Conservation (phyloP, 192 early-diverging fungal species). For the Coemansia sp. region DNA sequence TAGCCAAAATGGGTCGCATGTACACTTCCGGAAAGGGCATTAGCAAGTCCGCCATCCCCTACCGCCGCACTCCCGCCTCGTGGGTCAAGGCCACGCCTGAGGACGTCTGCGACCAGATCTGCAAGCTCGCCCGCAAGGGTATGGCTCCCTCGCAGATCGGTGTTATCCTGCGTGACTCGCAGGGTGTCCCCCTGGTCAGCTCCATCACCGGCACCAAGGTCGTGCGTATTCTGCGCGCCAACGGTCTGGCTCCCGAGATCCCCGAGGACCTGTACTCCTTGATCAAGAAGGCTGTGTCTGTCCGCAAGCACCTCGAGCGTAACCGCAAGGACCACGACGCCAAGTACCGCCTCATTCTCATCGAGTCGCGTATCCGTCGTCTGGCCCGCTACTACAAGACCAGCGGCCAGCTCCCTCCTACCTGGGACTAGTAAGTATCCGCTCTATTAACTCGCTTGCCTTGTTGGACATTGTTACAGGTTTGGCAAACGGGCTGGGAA, state of each 20-base stretch:
- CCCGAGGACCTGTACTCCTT: conserved; percentile 99
- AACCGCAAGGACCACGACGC: conserved; percentile 98
- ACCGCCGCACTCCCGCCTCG: conserved; percentile 94
- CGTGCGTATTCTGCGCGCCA: conserved; percentile 97
- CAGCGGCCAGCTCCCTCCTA: conserved; percentile 91
- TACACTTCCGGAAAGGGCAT: conserved; percentile 71
- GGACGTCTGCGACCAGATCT: conserved; percentile 97
- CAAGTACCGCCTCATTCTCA: conserved; percentile 99
- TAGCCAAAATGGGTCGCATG: conserved; percentile 86
- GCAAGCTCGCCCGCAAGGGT: conserved; percentile 99
- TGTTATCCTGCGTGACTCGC: conserved; percentile 94
- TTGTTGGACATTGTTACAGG: conserved; percentile 41
- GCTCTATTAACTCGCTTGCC: conserved; percentile 9
- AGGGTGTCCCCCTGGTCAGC: conserved; percentile 97
- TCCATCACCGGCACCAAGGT: conserved; percentile 99
- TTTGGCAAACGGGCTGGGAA: conserved; percentile 27
- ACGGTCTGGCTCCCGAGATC: conserved; percentile 93
- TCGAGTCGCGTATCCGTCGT: conserved; percentile 98
- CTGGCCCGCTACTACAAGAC: conserved; percentile 99
- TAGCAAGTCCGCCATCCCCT: conserved; percentile 43
- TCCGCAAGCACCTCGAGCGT: conserved; percentile 99
- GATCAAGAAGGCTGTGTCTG: conserved; percentile 99
- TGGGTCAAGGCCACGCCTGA: conserved; percentile 98
- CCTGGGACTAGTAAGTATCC: conserved; percentile 97
- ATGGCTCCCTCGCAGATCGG: conserved; percentile 98